A percentile compares a stretch with the other conserved stretches of the same genome.
These are phyloP conservation scores for Amanita muscaria DNA, from an alignment of 768 basidiomycete genomes.

Conservation along the genomic window DNA sequence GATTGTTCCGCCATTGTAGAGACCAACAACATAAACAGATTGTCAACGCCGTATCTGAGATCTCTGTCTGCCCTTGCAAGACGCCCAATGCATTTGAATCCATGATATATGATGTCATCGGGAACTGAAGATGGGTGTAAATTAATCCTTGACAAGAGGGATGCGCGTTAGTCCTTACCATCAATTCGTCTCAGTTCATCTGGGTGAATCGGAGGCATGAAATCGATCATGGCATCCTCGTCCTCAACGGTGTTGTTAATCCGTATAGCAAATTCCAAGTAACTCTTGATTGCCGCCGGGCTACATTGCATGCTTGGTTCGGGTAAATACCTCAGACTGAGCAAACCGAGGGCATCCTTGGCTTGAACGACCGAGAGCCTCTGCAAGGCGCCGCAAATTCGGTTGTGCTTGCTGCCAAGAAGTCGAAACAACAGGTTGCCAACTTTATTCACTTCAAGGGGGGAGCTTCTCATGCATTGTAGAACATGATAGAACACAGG, in stretches of 20 bases:
- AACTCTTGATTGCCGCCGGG: not conserved
- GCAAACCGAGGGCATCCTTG: not conserved
- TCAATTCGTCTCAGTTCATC: not conserved
- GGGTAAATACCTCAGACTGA: not conserved
- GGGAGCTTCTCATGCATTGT: conserved; percentile 1
- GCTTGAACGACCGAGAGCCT: not conserved
- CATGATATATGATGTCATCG: not conserved
- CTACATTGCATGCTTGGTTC: not conserved
- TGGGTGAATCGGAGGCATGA: not conserved
- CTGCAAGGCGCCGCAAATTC: not conserved
- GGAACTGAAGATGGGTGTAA: not conserved
- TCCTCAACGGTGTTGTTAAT: not conserved
- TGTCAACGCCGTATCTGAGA: not conserved
- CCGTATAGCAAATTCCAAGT: not conserved
- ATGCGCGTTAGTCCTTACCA: not conserved
- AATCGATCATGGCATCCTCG: not conserved
- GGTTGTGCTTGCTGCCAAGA: not conserved
- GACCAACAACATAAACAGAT: not conserved
- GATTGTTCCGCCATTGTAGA: not conserved
- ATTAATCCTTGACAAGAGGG: too few species aligned
- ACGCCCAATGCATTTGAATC: not conserved
- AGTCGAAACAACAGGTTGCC: not conserved
- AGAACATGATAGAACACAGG: conserved; percentile 1
- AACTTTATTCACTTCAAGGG: not conserved
- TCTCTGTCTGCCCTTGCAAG: conserved; percentile 3